Evolutionary conservation across 2,329 filamentous ascomycete genomes (phyloP).

Genomic region (Exophiala spinifera): DNA sequence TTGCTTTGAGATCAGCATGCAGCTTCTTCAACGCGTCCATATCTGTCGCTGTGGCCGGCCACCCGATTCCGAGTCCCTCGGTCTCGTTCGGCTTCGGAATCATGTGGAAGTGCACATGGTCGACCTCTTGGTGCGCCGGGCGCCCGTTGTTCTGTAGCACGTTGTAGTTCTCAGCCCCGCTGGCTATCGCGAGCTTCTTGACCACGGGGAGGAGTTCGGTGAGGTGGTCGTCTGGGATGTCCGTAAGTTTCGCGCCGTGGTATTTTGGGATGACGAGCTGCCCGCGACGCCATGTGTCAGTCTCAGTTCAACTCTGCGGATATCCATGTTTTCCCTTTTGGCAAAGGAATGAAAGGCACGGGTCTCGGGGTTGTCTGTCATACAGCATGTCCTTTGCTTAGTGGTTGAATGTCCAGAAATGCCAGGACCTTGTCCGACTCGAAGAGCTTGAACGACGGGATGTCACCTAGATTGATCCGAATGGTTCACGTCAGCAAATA

Average conservation of each 20-base stretch:
- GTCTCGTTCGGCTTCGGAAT: constrained; percentile 88
- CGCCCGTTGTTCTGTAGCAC: constrained; percentile 93
- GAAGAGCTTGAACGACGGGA: constrained; percentile 93
- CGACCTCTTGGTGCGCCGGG: constrained; percentile 86
- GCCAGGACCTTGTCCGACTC: constrained; percentile 91
- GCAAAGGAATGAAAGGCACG: too few species aligned
- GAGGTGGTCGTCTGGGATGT: constrained; percentile 88
- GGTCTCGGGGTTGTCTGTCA: too few species aligned
- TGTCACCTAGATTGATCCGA: constrained; percentile 66
- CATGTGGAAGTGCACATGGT: constrained; percentile 96
- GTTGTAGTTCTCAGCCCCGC: constrained; percentile 79
- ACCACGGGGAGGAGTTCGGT: constrained; percentile 78
- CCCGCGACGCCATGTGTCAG: constrained; percentile 3
- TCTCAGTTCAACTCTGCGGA: too few species aligned
- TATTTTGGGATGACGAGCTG: constrained; percentile 95
- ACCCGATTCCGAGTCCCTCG: constrained; percentile 75
- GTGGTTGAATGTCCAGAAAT: constrained; percentile 92
- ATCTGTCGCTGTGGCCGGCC: constrained; percentile 72
- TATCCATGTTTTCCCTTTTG: too few species aligned
- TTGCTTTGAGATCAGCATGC: constrained; percentile 79
- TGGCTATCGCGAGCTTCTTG: constrained; percentile 79
- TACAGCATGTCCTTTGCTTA: constrained; percentile 87
- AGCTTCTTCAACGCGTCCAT: constrained; percentile 81
- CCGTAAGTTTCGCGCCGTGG: constrained; percentile 85
- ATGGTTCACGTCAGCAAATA: background rate